These are phyloP conservation scores for Clavispora santaluciae DNA, from an alignment of 805 yeast genomes.

Conservation along the genomic window DNA sequence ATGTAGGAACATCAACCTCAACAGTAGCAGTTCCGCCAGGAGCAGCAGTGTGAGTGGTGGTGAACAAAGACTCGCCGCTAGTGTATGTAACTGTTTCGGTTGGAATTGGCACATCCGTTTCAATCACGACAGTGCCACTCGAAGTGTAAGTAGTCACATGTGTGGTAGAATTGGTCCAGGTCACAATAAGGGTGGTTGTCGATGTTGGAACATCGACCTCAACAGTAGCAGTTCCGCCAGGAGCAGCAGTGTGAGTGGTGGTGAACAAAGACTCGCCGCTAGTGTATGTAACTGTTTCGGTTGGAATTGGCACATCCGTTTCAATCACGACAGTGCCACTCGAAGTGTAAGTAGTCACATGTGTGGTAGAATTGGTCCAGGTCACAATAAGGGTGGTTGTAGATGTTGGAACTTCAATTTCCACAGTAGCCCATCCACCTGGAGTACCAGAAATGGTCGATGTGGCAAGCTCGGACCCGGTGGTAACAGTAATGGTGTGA, in stretches of 20 bases:
- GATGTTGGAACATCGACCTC: slow-evolving; percentile 8
- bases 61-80: background rate
- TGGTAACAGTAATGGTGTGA: too few relatives aligned
- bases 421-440: too few relatives aligned
- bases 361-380: too few relatives aligned
- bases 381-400: too few relatives aligned
- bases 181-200: slow-evolving; percentile 6
- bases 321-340: too few relatives aligned
- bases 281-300: slow-evolving; percentile 8
- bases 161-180: slow-evolving; percentile 7
- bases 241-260: slow-evolving; percentile 4
- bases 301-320: slow-evolving; percentile 17
- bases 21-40: too few relatives aligned
- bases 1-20: too few relatives aligned
- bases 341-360: too few relatives aligned
- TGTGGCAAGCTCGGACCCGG: too few relatives aligned
- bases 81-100: background rate
- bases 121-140: slow-evolving; percentile 5
- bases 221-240: slow-evolving; percentile 6
- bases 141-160: slow-evolving; percentile 3
- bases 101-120: background rate
- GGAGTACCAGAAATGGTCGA: too few relatives aligned
- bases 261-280: slow-evolving; percentile 6
- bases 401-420: too few relatives aligned
- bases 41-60: background rate